Evolutionary conservation across 179 eudicot genomes (phyloP).

Genomic region (Actinidia arguta): DNA sequence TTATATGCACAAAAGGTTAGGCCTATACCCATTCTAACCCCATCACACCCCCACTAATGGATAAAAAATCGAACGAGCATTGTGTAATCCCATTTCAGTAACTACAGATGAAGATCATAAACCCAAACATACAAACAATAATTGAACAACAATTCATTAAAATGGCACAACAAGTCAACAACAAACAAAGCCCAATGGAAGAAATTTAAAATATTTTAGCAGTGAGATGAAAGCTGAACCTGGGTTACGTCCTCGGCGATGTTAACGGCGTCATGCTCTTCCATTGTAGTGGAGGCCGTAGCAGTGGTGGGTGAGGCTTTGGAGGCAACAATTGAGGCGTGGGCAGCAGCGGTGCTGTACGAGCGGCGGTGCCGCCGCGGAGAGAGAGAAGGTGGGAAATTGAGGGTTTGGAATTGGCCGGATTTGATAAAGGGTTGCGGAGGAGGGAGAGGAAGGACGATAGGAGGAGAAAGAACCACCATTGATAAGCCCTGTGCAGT

Average conservation of each 20-base stretch:
- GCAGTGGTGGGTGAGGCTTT: background rate
- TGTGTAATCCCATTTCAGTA: background rate
- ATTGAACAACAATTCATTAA: background rate
- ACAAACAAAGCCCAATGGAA: background rate
- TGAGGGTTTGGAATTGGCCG: slow-evolving; percentile 3
- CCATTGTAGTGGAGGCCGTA: background rate
- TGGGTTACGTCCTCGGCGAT: slow-evolving; percentile 72
- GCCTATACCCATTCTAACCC: no score
- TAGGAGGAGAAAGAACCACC: background rate
- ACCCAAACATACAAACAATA: background rate
- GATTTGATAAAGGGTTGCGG: background rate
- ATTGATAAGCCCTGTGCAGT: background rate
- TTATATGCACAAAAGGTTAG: no score
- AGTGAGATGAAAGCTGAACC: slow-evolving; percentile 31
- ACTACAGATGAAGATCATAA: background rate
- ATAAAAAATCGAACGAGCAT: background rate
- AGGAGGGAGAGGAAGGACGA: background rate
- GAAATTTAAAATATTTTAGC: no score
- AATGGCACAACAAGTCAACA: background rate
- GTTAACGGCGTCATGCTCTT: slow-evolving; percentile 47
- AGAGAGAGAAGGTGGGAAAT: background rate
- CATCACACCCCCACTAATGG: no score
- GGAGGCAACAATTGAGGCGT: background rate
- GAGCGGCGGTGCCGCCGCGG: background rate
- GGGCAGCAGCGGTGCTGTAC: background rate